Conservation (phyloP, 2,329 filamentous ascomycete species). For the Fusarium sp. region DNA sequence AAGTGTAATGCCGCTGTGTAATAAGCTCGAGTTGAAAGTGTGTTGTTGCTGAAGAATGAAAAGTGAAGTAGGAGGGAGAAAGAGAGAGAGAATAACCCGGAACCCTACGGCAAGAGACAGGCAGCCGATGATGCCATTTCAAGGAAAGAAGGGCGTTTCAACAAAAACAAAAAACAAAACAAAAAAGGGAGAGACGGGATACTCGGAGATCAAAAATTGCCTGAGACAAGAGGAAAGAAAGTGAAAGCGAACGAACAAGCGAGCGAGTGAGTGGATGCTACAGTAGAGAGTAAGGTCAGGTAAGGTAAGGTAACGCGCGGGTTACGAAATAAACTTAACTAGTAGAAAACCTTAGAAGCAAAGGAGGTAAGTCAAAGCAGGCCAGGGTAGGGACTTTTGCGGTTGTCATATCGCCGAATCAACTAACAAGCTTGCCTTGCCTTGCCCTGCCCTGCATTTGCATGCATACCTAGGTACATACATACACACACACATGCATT, state of each 20-base stretch:
- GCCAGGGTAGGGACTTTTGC: slow-evolving; percentile 22
- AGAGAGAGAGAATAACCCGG: background rate
- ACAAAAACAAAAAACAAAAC: background rate
- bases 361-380: slow-evolving; percentile 1
- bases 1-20: slow-evolving; percentile 5
- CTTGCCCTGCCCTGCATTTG: background rate
- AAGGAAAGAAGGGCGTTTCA: slow-evolving; percentile 4
- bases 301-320: slow-evolving; percentile 8
- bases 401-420: slow-evolving; percentile 25
- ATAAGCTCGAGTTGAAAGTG: background rate
- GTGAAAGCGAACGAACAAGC: background rate
- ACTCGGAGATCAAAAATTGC: background rate
- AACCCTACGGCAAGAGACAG: slow-evolving; percentile 18
- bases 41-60: background rate
- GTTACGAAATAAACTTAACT: slow-evolving; percentile 13
- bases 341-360: slow-evolving; percentile 12
- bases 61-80: slow-evolving; percentile 3
- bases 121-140: slow-evolving; percentile 16
- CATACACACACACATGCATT: background rate
- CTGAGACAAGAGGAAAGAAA: slow-evolving; percentile 28
- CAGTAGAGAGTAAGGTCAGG: background rate
- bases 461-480: background rate
- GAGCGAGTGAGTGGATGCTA: background rate
- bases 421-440: slow-evolving; percentile 31
- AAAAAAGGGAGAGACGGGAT: slow-evolving; percentile 3